Evolutionary conservation across 1,284 basidiomycete genomes (phyloP).

Genomic region (Tilletia horrida): DNA sequence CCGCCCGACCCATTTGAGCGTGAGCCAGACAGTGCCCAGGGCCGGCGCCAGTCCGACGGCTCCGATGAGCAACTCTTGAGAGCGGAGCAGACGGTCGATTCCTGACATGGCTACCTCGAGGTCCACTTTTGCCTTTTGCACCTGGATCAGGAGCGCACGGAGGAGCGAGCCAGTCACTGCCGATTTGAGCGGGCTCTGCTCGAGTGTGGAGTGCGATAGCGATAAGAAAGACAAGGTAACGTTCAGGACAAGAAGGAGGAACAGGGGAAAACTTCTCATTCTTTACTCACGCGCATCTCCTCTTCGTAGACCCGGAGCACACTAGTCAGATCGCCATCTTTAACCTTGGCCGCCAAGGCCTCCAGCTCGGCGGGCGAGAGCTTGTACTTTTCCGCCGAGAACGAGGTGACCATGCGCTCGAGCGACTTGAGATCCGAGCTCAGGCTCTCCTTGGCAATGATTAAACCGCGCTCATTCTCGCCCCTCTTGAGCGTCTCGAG

Average conservation of each 20-base stretch:
- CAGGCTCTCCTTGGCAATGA: slow-evolving; percentile 70
- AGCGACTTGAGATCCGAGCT: slow-evolving; percentile 76
- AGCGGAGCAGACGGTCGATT: slow-evolving; percentile 86
- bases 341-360: slow-evolving; percentile 66
- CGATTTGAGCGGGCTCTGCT: slow-evolving; percentile 70
- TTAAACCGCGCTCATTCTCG: slow-evolving; percentile 65
- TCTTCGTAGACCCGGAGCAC: slow-evolving; percentile 86
- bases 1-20: slow-evolving; percentile 59
- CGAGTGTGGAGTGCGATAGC: too few relatives aligned
- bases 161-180: slow-evolving; percentile 77
- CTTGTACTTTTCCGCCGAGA: slow-evolving; percentile 74
- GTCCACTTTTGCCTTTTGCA: slow-evolving; percentile 97
- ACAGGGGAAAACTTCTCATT: background rate
- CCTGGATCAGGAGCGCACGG: slow-evolving; percentile 82
- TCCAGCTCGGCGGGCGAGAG: slow-evolving; percentile 64
- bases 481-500: slow-evolving; percentile 77
- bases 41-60: slow-evolving; percentile 94
- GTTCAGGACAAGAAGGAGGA: background rate
- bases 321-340: slow-evolving; percentile 78
- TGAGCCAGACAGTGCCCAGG: slow-evolving; percentile 71
- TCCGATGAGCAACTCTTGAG: slow-evolving; percentile 92
- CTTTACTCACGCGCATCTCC: slow-evolving; percentile 74
- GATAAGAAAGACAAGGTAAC: background rate
- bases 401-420: slow-evolving; percentile 83
- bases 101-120: slow-evolving; percentile 79